Evolutionary conservation across 352 stramenopile genomes (phyloP), one percentile per base, ranked within the genome.

Genomic region (Phytopythium sindhum): DNA sequence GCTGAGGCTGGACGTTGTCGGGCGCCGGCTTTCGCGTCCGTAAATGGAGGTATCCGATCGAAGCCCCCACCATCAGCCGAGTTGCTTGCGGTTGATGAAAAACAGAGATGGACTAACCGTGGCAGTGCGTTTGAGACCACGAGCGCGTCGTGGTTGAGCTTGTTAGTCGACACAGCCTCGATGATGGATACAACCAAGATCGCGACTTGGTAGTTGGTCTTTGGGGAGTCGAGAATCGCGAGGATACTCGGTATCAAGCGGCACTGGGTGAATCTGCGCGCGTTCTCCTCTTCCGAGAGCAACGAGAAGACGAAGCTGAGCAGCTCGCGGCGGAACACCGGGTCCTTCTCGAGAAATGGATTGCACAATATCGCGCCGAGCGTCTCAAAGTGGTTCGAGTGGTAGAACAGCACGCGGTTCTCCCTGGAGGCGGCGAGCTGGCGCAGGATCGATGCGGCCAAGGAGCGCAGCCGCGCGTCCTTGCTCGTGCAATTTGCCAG

Each of bases 331-430:
- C 84, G 72, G 65, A 91, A 90, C 11, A 60, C 51, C 0, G 68
- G 51, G 64, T 93, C 81, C 21, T 77, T 84, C 45, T 90, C 80
- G 24, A 93, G 75, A 66, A 86, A 91, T 24, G 81, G 84, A 26
- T 90, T 78, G 45, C 80, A 77, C 0, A 92, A 71, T 41, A 92
- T 74, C 1, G 45, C 54, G 2, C 75, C 75, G 10, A 92, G 67
- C 0, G 64, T 77, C 35, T 81, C 61, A 52, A 90, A 88, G 61
- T 88, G 75, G 1, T 68, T 81, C 11, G 78, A 80, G 56, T 93
- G 67, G 39, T 80, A 90, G 24, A 89, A 89, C 2, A 91, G 63
- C 37, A 80, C 72, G 0, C 78, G 72, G 54, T 89, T 91, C 57
- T 89, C 81, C 4, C 69, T 64, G 0, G 72, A 86, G 33, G 65